Conservation (phyloP, 1,284 basidiomycete genomes). For the Pascua guehoae region DNA sequence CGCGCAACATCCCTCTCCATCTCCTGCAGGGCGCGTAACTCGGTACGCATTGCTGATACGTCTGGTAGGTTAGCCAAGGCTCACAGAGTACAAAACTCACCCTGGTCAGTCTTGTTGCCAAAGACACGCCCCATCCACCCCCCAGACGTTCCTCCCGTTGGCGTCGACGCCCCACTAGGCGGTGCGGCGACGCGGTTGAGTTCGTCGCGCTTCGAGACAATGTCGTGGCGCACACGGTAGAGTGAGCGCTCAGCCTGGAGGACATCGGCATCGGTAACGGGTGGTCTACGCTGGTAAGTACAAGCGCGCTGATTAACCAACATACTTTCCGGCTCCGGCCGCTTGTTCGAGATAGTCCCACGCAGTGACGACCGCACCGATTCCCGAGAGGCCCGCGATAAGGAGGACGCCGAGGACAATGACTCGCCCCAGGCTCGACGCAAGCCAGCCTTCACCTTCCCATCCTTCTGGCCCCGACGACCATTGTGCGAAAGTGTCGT, state of each 20-base stretch:
- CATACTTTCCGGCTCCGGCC: slow-evolving; percentile 30
- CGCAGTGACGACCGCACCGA: slow-evolving; percentile 45
- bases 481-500: slow-evolving; percentile 27
- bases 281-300: slow-evolving; percentile 4
- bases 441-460: slow-evolving; percentile 44
- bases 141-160: slow-evolving; percentile 7
- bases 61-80: slow-evolving; percentile 8
- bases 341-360: slow-evolving; percentile 44
- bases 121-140: slow-evolving; percentile 43
- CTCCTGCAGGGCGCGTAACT: slow-evolving; percentile 41
- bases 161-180: neutral
- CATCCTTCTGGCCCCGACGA: slow-evolving; percentile 37
- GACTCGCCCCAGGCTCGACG: slow-evolving; percentile 43
- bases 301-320: neutral
- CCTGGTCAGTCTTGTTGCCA: slow-evolving; percentile 31
- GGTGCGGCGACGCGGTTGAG: slow-evolving; percentile 20
- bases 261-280: slow-evolving; percentile 34
- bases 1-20: slow-evolving; percentile 43
- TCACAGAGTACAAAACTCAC: slow-evolving; percentile 5
- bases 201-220: slow-evolving; percentile 39
- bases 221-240: slow-evolving; percentile 44
- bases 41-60: slow-evolving; percentile 25
- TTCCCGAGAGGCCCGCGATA: slow-evolving; percentile 46
- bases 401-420: slow-evolving; percentile 47
- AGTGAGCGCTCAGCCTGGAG: slow-evolving; percentile 45